phyloP scores from a whole-genome alignment of 768 basidiomycete species.

The Tubosaeta sp. region DNA sequence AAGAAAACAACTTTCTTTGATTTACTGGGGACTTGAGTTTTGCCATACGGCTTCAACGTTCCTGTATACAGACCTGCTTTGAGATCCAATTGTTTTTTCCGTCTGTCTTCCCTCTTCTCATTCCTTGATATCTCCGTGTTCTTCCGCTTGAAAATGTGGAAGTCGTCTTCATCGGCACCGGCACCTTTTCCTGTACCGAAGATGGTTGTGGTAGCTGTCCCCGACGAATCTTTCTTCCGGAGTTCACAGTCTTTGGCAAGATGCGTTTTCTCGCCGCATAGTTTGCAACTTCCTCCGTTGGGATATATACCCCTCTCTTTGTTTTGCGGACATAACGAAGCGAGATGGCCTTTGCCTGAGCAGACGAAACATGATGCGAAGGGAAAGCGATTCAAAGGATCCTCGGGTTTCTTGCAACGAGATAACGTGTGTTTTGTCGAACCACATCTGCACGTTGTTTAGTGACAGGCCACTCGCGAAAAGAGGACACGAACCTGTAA shows the following conservation, averaged over 20 bases:
- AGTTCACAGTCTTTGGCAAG: slow-evolving; percentile 79
- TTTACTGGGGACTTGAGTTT: slow-evolving; percentile 16
- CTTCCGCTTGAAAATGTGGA: slow-evolving; percentile 72
- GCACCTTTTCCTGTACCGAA: slow-evolving; percentile 42
- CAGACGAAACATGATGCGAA: slow-evolving; percentile 94
- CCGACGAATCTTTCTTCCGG: slow-evolving; percentile 49
- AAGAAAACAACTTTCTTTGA: slow-evolving; percentile 49
- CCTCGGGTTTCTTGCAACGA: slow-evolving; percentile 63
- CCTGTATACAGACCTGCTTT: slow-evolving; percentile 43
- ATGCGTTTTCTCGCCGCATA: slow-evolving; percentile 83
- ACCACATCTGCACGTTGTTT: slow-evolving; percentile 57
- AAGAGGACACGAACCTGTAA: slow-evolving; percentile 52
- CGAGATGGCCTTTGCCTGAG: slow-evolving; percentile 77
- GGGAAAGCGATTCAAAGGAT: slow-evolving; percentile 67
- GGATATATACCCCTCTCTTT: slow-evolving; percentile 80
- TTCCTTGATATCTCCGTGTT: slow-evolving; percentile 56
- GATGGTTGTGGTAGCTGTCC: slow-evolving; percentile 16
- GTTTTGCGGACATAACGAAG: slow-evolving; percentile 79
- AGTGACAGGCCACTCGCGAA: background rate
- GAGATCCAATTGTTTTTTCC: slow-evolving; percentile 39
- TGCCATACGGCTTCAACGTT: slow-evolving; percentile 33
- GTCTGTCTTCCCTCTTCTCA: slow-evolving; percentile 46
- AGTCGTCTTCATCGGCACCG: slow-evolving; percentile 94
- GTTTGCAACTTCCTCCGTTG: slow-evolving; percentile 85
- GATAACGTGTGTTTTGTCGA: slow-evolving; percentile 74